phyloP scores from a whole-genome alignment of 192 early-diverging fungal species.

The Mortierella alpina region DNA sequence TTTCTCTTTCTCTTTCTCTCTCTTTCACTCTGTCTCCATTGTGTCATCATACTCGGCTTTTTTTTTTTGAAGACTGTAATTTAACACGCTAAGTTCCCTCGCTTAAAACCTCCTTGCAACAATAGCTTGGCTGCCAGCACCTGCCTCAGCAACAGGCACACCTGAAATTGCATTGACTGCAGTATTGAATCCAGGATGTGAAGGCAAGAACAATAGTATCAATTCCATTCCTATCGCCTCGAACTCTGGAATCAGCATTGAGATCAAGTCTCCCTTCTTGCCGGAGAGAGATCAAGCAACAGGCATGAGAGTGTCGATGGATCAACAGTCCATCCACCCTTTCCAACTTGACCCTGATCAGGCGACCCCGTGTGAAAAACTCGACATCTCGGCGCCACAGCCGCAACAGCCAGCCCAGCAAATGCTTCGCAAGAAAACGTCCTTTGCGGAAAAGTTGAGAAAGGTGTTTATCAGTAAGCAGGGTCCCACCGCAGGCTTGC shows the following conservation, averaged over 20 bases:
- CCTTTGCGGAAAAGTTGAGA: slow-evolving; percentile 35
- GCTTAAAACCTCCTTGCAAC: background rate
- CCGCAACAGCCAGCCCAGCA: background rate
- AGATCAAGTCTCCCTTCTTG: background rate
- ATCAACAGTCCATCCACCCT: slow-evolving; percentile 48
- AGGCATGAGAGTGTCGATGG: slow-evolving; percentile 9
- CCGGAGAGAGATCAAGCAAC: background rate
- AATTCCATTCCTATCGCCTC: too few species aligned
- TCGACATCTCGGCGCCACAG: background rate
- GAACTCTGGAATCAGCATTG: background rate
- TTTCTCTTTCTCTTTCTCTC: background rate
- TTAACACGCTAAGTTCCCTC: background rate
- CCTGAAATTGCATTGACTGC: background rate
- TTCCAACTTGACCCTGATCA: slow-evolving; percentile 26
- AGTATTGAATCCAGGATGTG: too few species aligned
- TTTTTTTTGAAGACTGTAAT: background rate
- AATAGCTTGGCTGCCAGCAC: slow-evolving; percentile 17
- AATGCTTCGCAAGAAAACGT: slow-evolving; percentile 30
- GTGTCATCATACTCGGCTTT: background rate
- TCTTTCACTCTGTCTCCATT: background rate
- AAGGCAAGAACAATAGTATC: background rate
- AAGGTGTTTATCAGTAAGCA: slow-evolving; percentile 30
- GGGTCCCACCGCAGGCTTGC: background rate
- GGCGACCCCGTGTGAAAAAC: background rate
- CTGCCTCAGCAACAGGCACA: background rate